Percentiles rank a stretch among this genome's conserved stretches.
Evolutionary conservation across 805 yeast genomes (phyloP).

Genomic region (Wickerhamomyces bisporus): DNA sequence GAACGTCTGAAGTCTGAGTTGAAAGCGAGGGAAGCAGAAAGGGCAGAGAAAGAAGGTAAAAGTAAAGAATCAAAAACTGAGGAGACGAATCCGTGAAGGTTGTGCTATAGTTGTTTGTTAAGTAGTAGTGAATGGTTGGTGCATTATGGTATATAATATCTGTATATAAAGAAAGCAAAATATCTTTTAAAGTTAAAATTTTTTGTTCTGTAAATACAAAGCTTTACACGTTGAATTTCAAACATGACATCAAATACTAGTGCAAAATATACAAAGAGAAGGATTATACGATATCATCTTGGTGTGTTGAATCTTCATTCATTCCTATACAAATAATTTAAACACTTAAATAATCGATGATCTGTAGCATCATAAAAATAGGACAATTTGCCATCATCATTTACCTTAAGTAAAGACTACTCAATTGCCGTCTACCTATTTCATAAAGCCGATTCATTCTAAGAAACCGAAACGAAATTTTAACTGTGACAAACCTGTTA

Average conservation of each 20-base stretch:
- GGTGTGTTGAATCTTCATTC: background rate
- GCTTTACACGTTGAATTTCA: background rate
- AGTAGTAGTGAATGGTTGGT: too few species aligned
- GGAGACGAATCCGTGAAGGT: background rate
- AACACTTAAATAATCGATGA: background rate
- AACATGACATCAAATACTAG: too few species aligned
- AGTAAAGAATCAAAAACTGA: constrained; percentile 3
- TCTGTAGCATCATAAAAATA: constrained; percentile 25
- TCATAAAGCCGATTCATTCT: constrained; percentile 36
- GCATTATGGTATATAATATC: too few species aligned
- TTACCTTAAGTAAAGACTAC: constrained; percentile 18
- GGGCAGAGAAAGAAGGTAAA: constrained; percentile 16
- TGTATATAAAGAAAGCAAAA: too few species aligned
- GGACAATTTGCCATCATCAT: constrained; percentile 19
- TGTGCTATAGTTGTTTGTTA: too few species aligned
- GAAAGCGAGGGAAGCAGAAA: constrained; percentile 44
- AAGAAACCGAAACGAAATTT: constrained; percentile 76
- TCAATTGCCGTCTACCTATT: constrained; percentile 18
- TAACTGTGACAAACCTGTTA: constrained; percentile 69
- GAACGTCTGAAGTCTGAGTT: constrained; percentile 82
- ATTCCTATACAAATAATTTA: background rate
- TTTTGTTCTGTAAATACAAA: background rate
- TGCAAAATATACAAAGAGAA: too few species aligned
- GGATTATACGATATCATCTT: too few species aligned
- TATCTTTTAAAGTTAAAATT: too few species aligned